A percentile compares a stretch with the other conserved stretches of the same genome.
Evolutionary conservation across 2,329 filamentous ascomycete species (phyloP).

Genomic region (Dothiorella sarmentorum): DNA sequence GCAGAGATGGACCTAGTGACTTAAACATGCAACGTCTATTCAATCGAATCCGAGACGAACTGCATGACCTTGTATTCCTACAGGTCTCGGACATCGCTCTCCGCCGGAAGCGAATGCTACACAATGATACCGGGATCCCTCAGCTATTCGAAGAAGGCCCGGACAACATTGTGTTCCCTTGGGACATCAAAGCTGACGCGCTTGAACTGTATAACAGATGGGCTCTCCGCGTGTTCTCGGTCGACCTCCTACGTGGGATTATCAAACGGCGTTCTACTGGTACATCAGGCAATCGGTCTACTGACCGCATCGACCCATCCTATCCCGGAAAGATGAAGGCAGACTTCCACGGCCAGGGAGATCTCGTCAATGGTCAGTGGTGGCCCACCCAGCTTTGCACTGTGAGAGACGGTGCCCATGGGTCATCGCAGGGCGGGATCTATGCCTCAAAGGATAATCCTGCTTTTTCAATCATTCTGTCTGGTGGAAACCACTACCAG

Average conservation of each 20-base stretch:
- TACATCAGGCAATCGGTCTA: constrained; percentile 23
- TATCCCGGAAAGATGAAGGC: constrained; percentile 24
- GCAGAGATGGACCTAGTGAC: neutral
- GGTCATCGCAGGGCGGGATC: constrained; percentile 50
- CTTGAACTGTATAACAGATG: constrained; percentile 47
- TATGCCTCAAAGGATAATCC: constrained; percentile 45
- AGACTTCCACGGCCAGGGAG: constrained; percentile 39
- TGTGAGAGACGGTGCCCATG: constrained; percentile 54
- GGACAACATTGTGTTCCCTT: constrained; percentile 36
- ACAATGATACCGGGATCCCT: constrained; percentile 37
- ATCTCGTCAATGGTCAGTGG: constrained; percentile 50
- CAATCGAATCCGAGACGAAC: constrained; percentile 32
- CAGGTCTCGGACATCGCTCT: constrained; percentile 32
- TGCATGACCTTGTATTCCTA: constrained; percentile 41
- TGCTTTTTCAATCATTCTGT: constrained; percentile 55
- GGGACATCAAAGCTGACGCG: constrained; percentile 48
- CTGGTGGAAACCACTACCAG: constrained; percentile 42
- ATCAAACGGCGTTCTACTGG: constrained; percentile 15
- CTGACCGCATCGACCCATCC: constrained; percentile 27
- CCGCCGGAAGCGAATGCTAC: constrained; percentile 35
- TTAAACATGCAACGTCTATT: constrained; percentile 19
- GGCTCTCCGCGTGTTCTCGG: constrained; percentile 40
- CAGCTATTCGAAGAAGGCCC: constrained; percentile 37
- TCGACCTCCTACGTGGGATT: constrained; percentile 48
- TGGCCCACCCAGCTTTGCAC: constrained; percentile 53